phyloP scores from a whole-genome alignment of 1,139 yeast species.

The Yamadazyma siamensis region DNA sequence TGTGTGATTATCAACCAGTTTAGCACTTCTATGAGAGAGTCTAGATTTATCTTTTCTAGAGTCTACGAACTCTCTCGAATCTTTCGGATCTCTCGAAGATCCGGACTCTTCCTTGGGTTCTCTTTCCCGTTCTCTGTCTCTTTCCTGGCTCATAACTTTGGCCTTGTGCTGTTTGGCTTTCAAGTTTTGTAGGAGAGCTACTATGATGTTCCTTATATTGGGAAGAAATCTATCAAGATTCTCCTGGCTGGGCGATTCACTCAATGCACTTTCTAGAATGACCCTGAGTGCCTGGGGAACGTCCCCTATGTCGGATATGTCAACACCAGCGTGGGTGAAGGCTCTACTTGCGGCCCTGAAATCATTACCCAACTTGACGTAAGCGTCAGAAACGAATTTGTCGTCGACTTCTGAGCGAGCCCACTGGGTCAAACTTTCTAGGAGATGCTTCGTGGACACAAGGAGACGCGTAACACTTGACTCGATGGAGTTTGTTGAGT shows the following conservation, averaged over 20 bases:
- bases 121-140: background rate
- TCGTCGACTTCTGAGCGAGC: constrained; percentile 77
- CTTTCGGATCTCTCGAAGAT: background rate
- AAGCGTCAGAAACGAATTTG: constrained; percentile 83
- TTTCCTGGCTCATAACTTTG: constrained; percentile 17
- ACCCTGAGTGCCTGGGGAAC: constrained; percentile 49
- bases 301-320: constrained; percentile 41
- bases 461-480: constrained; percentile 78
- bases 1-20: background rate
- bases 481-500: constrained; percentile 64
- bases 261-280: constrained; percentile 81
- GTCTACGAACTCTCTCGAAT: background rate
- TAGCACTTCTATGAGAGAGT: too few relatives aligned
- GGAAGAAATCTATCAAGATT: constrained; percentile 81
- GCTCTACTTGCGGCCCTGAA: constrained; percentile 78
- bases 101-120: background rate
- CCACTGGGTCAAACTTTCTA: constrained; percentile 89
- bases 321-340: constrained; percentile 37
- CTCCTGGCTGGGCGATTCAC: constrained; percentile 83
- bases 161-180: constrained; percentile 72
- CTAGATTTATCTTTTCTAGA: constrained; percentile 1
- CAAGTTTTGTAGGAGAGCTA: constrained; percentile 72
- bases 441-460: constrained; percentile 83
- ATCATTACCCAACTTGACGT: constrained; percentile 90
- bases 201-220: constrained; percentile 81